Percentiles rank a stretch among this genome's conserved stretches.
These are phyloP conservation scores for Gracilaria vermiculophylla DNA, from an alignment of 23 red algal species.

Conservation along the genomic window DNA sequence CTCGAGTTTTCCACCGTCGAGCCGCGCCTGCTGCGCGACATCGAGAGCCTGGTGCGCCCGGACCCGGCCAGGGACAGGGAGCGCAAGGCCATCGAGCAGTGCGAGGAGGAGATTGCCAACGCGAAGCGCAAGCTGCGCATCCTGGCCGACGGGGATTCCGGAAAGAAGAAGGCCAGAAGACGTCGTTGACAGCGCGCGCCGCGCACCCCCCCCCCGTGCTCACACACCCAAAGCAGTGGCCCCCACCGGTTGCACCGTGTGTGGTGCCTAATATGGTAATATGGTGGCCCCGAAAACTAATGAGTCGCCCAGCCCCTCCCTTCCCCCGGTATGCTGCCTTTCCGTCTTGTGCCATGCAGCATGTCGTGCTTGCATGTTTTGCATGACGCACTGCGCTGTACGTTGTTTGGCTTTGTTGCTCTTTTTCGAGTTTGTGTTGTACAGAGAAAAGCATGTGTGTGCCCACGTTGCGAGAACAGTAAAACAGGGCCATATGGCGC, in stretches of 20 bases:
- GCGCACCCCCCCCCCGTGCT: too few relatives aligned
- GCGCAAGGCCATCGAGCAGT: slow-evolving; percentile 10
- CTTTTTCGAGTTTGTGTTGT: slow-evolving; percentile 6
- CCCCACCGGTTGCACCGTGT: too few relatives aligned
- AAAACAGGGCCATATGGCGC: too few relatives aligned
- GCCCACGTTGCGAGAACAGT: not conserved
- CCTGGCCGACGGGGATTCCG: slow-evolving; percentile 17
- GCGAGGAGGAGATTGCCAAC: slow-evolving; percentile 25
- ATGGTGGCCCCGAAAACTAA: too few relatives aligned
- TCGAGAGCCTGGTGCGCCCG: slow-evolving; percentile 48
- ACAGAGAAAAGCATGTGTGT: not conserved
- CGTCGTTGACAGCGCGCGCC: slow-evolving; percentile 2
- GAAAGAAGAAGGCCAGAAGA: slow-evolving; percentile 40
- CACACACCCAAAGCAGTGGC: too few relatives aligned
- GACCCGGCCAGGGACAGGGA: slow-evolving; percentile 17
- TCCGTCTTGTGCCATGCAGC: not conserved
- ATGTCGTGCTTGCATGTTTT: not conserved
- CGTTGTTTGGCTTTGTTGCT: not conserved
- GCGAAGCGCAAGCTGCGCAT: slow-evolving; percentile 25
- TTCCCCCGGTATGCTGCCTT: not conserved
- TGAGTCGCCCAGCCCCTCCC: too few relatives aligned
- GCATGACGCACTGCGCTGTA: not conserved
- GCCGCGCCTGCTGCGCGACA: slow-evolving; percentile 45
- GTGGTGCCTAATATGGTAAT: too few relatives aligned
- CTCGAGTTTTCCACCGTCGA: slow-evolving; percentile 60